Base-by-base conservation (phyloP, 2,329 filamentous ascomycete species). In the Pyricularia grisea region DNA sequence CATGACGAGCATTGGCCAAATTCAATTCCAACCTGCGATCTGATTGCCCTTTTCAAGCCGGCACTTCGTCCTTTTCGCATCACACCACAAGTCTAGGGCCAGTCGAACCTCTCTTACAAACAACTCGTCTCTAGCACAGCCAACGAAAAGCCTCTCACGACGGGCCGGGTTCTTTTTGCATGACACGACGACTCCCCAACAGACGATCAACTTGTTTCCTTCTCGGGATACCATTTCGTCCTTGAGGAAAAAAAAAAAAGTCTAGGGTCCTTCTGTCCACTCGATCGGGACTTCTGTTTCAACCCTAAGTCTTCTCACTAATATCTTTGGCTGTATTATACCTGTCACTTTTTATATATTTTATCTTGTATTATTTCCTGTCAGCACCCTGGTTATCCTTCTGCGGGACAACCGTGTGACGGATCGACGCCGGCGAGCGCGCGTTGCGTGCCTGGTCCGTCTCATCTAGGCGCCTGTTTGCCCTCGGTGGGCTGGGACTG, bases 21-120 rank as follows among this genome's bases (percentile, higher is more conserved):
- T 61, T 61, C 58, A 61, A 61, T 61, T 61, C n/a, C 58, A 61
- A 50, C 67, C 70, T 65, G 68, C 73, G 73, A 74, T 72, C 71
- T 76, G 72, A 68, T 74, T 74, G 70, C 74, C 74, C 68, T 72
- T 71, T 74, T 73, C 69, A 74, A 74, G 71, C 28, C 63, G 55
- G 23, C 64, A 67, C 66, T 66, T 50, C 68, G 55, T 61, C 58
- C 58, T 61, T 61, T 27, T n/a, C 12, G 58, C 58, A 27, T 25
- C 55, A 55, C 42, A 65, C 63, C 25, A 65, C 63, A 23, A 30
- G 6, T n/a, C 23, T 64, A 25, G 23, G 42, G 20, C 17, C 42
- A 3, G 20, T 50, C n/a, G 42, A 50, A 50, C 42, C 17, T 50
- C 42, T 50, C 3, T 2, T 17, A 50, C 42, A n/a, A 50, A 50